phyloP scores from a whole-genome alignment of 768 basidiomycete genomes.

The Xerocomus potaroensis region DNA sequence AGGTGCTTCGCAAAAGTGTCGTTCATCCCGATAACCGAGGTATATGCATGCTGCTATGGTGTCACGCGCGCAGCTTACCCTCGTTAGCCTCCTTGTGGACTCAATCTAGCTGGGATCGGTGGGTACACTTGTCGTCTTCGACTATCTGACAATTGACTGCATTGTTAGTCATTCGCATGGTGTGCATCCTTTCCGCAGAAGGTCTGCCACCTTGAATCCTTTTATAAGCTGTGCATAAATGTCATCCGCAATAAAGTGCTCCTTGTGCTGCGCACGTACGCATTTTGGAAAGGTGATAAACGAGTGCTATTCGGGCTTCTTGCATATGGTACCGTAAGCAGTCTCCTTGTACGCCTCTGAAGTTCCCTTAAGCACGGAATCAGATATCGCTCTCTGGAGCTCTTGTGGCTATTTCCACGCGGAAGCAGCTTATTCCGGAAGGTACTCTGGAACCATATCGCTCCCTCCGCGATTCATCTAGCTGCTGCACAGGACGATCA shows the following conservation, averaged over 20 bases:
- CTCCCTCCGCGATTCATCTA: not conserved
- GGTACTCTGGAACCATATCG: not conserved
- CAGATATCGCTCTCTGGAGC: constrained; percentile 9
- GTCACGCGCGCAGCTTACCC: not conserved
- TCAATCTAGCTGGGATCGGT: constrained; percentile 7
- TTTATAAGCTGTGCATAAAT: not conserved
- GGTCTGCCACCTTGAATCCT: not conserved
- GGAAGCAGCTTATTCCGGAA: constrained; percentile 2
- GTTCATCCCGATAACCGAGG: constrained; percentile 6
- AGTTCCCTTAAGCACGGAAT: not conserved
- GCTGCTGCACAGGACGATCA: not conserved
- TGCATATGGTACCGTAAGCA: constrained; percentile 8
- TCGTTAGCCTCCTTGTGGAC: constrained; percentile 3
- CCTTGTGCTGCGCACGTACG: constrained; percentile 17
- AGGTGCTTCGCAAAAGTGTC: not conserved
- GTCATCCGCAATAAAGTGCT: constrained; percentile 6
- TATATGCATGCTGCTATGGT: not conserved
- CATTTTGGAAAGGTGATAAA: constrained; percentile 16
- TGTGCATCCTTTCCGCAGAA: constrained; percentile 11
- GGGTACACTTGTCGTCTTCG: not conserved
- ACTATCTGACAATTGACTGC: not conserved
- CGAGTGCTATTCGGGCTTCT: constrained; percentile 10
- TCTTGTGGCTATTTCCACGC: constrained; percentile 1
- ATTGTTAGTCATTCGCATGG: constrained; percentile 7
- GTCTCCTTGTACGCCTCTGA: too few relatives aligned